Evolutionary conservation across 225 moss, liverwort and hornwort genomes (phyloP).

Genomic region (Anthoceros angustus): DNA sequence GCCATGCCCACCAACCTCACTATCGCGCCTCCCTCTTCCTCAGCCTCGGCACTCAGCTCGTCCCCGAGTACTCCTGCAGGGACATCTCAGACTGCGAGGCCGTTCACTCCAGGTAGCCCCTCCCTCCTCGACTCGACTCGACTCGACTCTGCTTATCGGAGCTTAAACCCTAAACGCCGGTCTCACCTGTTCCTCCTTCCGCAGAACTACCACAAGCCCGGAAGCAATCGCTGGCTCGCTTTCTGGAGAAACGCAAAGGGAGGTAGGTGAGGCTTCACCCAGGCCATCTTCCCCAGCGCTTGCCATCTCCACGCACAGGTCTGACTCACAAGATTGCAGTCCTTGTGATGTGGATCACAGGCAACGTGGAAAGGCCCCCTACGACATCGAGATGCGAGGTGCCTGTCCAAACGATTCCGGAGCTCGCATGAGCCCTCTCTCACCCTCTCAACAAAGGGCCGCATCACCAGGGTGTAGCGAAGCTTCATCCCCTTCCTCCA

Average conservation of each 20-base stretch:
- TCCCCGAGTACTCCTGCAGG: too few relatives aligned
- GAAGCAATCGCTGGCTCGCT: background rate
- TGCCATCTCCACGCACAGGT: background rate
- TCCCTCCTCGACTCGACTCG: background rate
- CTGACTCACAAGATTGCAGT: background rate
- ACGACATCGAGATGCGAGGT: too few relatives aligned
- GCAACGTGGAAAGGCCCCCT: too few relatives aligned
- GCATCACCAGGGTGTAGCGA: too few relatives aligned
- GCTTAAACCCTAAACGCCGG: background rate
- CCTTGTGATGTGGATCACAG: background rate
- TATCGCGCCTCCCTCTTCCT: background rate
- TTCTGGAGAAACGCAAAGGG: background rate
- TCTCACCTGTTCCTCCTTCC: background rate
- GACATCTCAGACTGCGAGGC: too few relatives aligned
- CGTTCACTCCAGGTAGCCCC: too few relatives aligned
- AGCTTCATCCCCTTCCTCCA: too few relatives aligned
- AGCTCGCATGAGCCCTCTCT: too few relatives aligned
- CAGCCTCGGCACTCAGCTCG: background rate
- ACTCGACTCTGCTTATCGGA: background rate
- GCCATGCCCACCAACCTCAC: background rate
- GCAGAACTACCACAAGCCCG: background rate
- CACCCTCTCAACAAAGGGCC: too few relatives aligned
- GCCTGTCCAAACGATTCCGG: too few relatives aligned
- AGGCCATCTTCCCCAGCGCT: background rate
- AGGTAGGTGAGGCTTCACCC: constrained; percentile 1